phyloP scores from a whole-genome alignment of 805 yeast species.

The Hanseniaspora lachancei region DNA sequence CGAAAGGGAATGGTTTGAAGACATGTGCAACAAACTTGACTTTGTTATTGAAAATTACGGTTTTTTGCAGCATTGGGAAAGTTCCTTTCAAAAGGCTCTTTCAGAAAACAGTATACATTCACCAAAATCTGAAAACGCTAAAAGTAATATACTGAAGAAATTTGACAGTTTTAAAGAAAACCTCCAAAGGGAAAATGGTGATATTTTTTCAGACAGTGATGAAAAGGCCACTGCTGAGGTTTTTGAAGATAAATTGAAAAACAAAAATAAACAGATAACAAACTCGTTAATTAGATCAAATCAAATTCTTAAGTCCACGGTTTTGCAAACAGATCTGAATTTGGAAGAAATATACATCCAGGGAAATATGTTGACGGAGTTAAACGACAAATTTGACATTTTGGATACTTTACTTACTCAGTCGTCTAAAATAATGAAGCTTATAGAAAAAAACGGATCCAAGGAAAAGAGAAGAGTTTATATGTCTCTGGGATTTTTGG shows the following conservation, averaged over 20 bases:
- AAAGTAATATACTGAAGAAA: neutral
- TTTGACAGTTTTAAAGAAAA: neutral
- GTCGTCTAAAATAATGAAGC: constrained; percentile 24
- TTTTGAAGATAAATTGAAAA: constrained; percentile 21
- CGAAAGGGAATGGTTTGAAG: constrained; percentile 6
- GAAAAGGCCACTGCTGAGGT: constrained; percentile 11
- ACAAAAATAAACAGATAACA: constrained; percentile 23
- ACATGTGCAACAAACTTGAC: neutral
- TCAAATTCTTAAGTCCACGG: constrained; percentile 24
- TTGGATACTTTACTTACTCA: constrained; percentile 22
- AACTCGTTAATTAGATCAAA: constrained; percentile 24
- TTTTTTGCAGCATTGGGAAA: constrained; percentile 5
- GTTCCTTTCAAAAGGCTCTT: neutral
- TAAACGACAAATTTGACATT: constrained; percentile 25
- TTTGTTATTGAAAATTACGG: constrained; percentile 1
- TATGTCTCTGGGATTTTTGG: constrained; percentile 22
- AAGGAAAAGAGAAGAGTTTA: constrained; percentile 28
- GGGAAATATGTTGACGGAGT: constrained; percentile 20
- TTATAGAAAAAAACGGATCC: constrained; percentile 24
- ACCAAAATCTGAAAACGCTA: neutral
- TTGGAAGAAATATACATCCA: constrained; percentile 26
- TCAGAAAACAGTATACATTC: neutral
- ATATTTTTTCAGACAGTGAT: neutral
- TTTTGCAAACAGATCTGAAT: constrained; percentile 27
- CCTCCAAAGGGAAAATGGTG: neutral